A percentile compares a stretch with the other conserved stretches of the same genome.
phyloP scores from a whole-genome alignment of 2,329 filamentous ascomycete species.

The Lachnellula willkommii region DNA sequence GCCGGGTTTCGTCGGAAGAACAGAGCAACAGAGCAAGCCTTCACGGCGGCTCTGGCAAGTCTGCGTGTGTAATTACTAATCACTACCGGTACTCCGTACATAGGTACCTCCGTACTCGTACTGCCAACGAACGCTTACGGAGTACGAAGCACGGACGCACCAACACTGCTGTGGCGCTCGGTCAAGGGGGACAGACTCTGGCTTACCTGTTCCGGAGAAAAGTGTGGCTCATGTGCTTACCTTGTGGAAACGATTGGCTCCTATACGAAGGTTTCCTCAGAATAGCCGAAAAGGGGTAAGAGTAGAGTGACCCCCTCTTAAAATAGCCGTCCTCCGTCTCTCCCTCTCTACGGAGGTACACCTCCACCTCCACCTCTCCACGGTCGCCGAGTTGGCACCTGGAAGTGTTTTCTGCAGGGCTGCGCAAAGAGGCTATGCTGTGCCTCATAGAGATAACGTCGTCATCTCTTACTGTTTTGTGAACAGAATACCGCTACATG shows the following conservation, averaged over 20 bases:
- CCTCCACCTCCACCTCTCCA: too few relatives aligned
- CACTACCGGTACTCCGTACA: too few relatives aligned
- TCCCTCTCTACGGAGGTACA: too few relatives aligned
- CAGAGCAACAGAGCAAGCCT: neutral
- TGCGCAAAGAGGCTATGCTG: constrained; percentile 21
- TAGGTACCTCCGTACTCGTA: neutral
- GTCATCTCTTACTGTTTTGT: constrained; percentile 2
- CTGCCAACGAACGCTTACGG: too few relatives aligned
- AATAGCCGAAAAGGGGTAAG: neutral
- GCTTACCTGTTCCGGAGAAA: neutral
- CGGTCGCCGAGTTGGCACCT: neutral
- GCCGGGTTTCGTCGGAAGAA: neutral
- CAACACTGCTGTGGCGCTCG: neutral
- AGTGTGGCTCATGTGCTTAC: constrained; percentile 6
- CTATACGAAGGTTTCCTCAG: constrained; percentile 8
- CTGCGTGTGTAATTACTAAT: constrained; percentile 5
- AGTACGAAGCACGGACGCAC: neutral
- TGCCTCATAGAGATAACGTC: constrained; percentile 4
- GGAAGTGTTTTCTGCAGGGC: constrained; percentile 1
- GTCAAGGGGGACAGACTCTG: neutral
- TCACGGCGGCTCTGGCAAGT: constrained; percentile 4
- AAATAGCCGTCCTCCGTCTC: constrained; percentile 8
- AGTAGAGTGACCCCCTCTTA: constrained; percentile 1
- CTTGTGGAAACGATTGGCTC: constrained; percentile 10
- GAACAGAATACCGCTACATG: neutral